phyloP scores from a whole-genome alignment of 2,329 filamentous ascomycete genomes.

The Clarireedia homoeocarpa region DNA sequence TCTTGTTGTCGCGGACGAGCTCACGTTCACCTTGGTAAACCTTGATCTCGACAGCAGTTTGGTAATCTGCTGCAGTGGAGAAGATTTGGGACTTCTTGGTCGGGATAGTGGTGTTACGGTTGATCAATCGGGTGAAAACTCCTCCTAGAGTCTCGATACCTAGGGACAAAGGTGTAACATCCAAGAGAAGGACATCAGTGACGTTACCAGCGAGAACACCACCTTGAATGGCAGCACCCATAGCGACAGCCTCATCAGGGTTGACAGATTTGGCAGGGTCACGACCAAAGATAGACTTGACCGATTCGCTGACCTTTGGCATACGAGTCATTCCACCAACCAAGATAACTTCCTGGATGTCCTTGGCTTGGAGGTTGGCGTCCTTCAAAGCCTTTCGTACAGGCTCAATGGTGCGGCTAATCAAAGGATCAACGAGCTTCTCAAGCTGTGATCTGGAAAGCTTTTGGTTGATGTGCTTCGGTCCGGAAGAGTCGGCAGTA shows the following conservation, averaged over 20 bases:
- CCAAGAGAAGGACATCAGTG: slow-evolving; percentile 89
- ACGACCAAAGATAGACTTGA: slow-evolving; percentile 94
- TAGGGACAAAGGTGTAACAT: slow-evolving; percentile 91
- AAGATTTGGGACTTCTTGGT: slow-evolving; percentile 99
- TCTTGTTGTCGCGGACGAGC: slow-evolving; percentile 96
- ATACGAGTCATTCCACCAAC: slow-evolving; percentile 99
- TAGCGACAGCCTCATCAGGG: slow-evolving; percentile 95
- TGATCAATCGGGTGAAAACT: slow-evolving; percentile 97
- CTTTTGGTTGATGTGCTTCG: slow-evolving; percentile 98
- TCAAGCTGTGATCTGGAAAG: slow-evolving; percentile 88
- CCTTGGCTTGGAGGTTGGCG: slow-evolving; percentile 80
- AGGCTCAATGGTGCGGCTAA: slow-evolving; percentile 78
- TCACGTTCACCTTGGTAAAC: slow-evolving; percentile 99
- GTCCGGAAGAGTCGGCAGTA: slow-evolving; percentile 88
- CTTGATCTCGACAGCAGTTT: slow-evolving; percentile 99
- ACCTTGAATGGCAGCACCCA: slow-evolving; percentile 95
- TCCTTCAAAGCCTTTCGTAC: slow-evolving; percentile 97
- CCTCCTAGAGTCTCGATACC: slow-evolving; percentile 98
- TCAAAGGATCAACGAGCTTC: slow-evolving; percentile 83
- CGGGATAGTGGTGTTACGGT: slow-evolving; percentile 97
- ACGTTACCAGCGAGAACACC: slow-evolving; percentile 94
- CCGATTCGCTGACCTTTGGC: slow-evolving; percentile 94
- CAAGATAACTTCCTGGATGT: slow-evolving; percentile 95
- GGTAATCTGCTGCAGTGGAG: slow-evolving; percentile 96
- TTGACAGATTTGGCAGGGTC: slow-evolving; percentile 98